Conservation (phyloP, 1,284 basidiomycete species). For the Taiwanofungus camphoratus region DNA sequence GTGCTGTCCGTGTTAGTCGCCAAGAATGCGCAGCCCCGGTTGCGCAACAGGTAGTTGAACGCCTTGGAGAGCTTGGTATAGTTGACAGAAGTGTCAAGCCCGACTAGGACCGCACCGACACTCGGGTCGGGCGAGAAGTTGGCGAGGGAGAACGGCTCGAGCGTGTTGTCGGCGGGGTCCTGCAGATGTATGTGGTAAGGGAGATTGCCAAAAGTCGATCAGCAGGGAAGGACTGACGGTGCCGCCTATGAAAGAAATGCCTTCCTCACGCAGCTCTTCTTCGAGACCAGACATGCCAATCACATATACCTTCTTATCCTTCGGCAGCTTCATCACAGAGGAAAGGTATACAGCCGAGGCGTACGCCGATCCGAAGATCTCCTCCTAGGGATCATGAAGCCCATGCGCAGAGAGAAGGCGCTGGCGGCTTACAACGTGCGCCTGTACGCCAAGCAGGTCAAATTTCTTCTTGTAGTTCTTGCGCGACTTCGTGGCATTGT, state of each 20-base stretch:
- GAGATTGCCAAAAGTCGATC: slow-evolving; percentile 2
- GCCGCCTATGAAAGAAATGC: slow-evolving; percentile 78
- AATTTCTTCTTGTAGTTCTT: slow-evolving; percentile 88
- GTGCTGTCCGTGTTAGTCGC: slow-evolving; percentile 93
- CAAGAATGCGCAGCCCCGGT: slow-evolving; percentile 81
- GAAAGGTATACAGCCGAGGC: slow-evolving; percentile 93
- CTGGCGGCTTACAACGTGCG: slow-evolving; percentile 63
- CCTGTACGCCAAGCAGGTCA: slow-evolving; percentile 83
- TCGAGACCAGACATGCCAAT: slow-evolving; percentile 92
- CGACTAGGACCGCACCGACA: slow-evolving; percentile 89
- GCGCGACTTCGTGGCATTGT: slow-evolving; percentile 95
- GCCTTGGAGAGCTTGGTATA: slow-evolving; percentile 95
- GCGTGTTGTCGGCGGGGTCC: slow-evolving; percentile 80
- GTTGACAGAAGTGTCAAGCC: slow-evolving; percentile 75
- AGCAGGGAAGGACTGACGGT: slow-evolving; percentile 49
- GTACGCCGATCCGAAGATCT: slow-evolving; percentile 95
- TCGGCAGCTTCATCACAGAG: slow-evolving; percentile 82
- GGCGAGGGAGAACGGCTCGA: slow-evolving; percentile 68
- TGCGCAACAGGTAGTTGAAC: slow-evolving; percentile 81
- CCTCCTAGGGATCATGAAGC: slow-evolving; percentile 52
- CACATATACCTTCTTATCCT: slow-evolving; percentile 93
- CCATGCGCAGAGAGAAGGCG: neutral
- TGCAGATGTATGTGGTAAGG: slow-evolving; percentile 30
- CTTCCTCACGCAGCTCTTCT: slow-evolving; percentile 85
- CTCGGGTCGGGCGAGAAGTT: slow-evolving; percentile 69